A percentile compares a stretch with the other conserved stretches of the same genome.
Evolutionary conservation across 352 stramenopile genomes (phyloP).

Genomic region (Phytophthora foliorum): DNA sequence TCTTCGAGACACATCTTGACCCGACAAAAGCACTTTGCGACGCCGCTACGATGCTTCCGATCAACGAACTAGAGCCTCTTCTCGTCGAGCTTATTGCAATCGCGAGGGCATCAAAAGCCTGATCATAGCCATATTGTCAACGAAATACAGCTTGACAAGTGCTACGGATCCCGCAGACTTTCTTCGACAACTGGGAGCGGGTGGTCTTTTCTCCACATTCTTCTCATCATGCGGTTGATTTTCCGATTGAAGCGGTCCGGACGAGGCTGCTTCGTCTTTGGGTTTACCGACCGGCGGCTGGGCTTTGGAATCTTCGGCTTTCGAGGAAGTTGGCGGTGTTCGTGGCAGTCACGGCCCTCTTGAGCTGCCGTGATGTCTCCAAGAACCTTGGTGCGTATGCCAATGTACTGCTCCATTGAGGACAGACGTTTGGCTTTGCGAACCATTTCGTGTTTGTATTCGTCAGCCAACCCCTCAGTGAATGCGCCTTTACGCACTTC

Average conservation of each 20-base stretch:
- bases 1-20: conserved; percentile 91
- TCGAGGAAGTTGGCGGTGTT: conserved; percentile 41
- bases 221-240: conserved; percentile 84
- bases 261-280: conserved; percentile 58
- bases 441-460: conserved; percentile 75
- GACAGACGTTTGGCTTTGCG: conserved; percentile 57
- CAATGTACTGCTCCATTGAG: conserved; percentile 68
- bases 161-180: conserved; percentile 71
- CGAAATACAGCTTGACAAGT: conserved; percentile 15
- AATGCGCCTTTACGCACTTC: conserved; percentile 67
- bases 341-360: conserved; percentile 28
- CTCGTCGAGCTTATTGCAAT: conserved; percentile 84
- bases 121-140: conserved; percentile 22
- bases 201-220: conserved; percentile 76
- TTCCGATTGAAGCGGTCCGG: conserved; percentile 82
- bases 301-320: conserved; percentile 84
- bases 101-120: conserved; percentile 56
- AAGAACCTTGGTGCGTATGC: conserved; percentile 58
- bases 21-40: conserved; percentile 72
- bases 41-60: conserved; percentile 75
- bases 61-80: conserved; percentile 73
- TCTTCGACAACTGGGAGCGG: conserved; percentile 77
- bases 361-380: conserved; percentile 46
- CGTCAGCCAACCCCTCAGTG: conserved; percentile 49
- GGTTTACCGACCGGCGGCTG: conserved; percentile 42